Evolutionary conservation across 805 yeast species (phyloP).

Genomic region (Metschnikowia lunata): DNA sequence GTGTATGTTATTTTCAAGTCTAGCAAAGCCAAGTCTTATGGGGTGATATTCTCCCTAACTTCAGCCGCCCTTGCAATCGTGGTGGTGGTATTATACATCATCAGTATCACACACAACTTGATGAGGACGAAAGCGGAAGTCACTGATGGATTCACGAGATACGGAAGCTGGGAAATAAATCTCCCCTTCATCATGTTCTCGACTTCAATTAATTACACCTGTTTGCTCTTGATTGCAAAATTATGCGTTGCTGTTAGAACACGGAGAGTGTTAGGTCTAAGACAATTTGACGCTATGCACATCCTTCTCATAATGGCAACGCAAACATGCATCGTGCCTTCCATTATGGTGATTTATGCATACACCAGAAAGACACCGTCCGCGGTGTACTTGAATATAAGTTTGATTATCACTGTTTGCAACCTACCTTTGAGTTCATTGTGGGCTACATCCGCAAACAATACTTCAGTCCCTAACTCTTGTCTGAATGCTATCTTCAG

Average conservation of each 20-base stretch:
- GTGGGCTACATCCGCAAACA: constrained; percentile 79
- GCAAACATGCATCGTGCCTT: constrained; percentile 80
- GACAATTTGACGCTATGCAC: constrained; percentile 79
- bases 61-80: constrained; percentile 44
- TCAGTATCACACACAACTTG: constrained; percentile 45
- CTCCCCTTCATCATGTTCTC: constrained; percentile 63
- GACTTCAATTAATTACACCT: constrained; percentile 59
- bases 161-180: constrained; percentile 41
- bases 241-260: constrained; percentile 63
- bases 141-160: constrained; percentile 12
- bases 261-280: constrained; percentile 72
- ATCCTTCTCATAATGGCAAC: constrained; percentile 73
- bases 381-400: constrained; percentile 45
- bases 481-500: constrained; percentile 14
- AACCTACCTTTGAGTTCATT: constrained; percentile 79
- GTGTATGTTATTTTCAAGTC: constrained; percentile 63
- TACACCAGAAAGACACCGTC: constrained; percentile 26
- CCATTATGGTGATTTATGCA: constrained; percentile 58
- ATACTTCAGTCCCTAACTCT: constrained; percentile 26
- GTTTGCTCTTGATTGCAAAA: constrained; percentile 59
- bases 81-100: constrained; percentile 56
- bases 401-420: constrained; percentile 59
- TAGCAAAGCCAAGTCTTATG: constrained; percentile 45
- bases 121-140: constrained; percentile 9
- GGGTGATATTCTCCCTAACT: constrained; percentile 37